Conservation (phyloP, 1,139 yeast genomes). For the Wickerhamiella infanticola region DNA sequence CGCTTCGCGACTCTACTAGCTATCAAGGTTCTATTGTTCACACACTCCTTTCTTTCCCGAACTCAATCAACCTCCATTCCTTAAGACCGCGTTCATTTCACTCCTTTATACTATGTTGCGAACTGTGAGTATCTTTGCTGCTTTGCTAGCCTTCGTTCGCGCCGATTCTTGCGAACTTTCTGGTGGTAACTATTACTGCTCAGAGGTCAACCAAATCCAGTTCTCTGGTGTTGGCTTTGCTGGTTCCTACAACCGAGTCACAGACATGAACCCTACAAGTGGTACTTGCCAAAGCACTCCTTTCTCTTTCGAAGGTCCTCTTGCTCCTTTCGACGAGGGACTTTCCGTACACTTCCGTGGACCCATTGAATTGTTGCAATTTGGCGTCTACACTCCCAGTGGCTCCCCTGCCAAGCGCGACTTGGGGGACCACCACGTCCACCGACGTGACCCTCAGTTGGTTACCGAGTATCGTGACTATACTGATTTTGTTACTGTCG, state of each 20-base stretch:
- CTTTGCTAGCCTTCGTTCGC: slow-evolving; percentile 15
- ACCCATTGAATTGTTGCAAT: slow-evolving; percentile 62
- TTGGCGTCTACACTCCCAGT: slow-evolving; percentile 54
- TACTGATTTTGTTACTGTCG: slow-evolving; percentile 47
- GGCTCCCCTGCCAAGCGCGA: slow-evolving; percentile 28
- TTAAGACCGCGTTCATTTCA: not conserved
- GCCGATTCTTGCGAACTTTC: slow-evolving; percentile 19
- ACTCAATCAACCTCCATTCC: not conserved
- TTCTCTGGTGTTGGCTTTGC: slow-evolving; percentile 63
- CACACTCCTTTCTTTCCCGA: not conserved
- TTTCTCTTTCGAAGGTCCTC: slow-evolving; percentile 48
- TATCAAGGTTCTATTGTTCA: not conserved
- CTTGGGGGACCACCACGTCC: slow-evolving; percentile 32
- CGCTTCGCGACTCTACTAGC: no score
- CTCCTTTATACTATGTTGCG: not conserved
- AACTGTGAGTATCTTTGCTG: not conserved
- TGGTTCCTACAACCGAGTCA: slow-evolving; percentile 64
- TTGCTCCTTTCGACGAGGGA: slow-evolving; percentile 80
- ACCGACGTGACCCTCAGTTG: slow-evolving; percentile 37
- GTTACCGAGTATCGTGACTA: slow-evolving; percentile 37
- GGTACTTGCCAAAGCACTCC: slow-evolving; percentile 44
- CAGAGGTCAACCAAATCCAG: slow-evolving; percentile 46
- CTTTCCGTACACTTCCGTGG: slow-evolving; percentile 90
- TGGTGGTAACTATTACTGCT: slow-evolving; percentile 73
- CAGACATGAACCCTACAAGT: slow-evolving; percentile 48